A percentile compares a stretch with the other conserved stretches of the same genome.
phyloP scores from a whole-genome alignment of 1,284 basidiomycete genomes.

The Sporisorium iseilematis-ciliati region DNA sequence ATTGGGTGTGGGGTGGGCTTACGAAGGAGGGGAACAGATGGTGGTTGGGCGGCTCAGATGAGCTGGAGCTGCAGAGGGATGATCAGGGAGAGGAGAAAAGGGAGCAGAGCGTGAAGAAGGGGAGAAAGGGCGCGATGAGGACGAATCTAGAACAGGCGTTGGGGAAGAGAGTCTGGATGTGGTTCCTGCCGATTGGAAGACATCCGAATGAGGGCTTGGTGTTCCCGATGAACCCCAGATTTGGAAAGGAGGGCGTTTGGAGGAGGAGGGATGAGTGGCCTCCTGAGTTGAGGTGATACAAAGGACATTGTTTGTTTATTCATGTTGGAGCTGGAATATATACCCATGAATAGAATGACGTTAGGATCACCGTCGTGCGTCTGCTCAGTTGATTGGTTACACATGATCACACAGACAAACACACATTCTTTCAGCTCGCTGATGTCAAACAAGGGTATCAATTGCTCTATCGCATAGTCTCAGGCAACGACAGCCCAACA shows the following conservation, averaged over 20 bases:
- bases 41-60: slow-evolving; percentile 75
- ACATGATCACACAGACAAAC: too few relatives aligned
- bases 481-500: slow-evolving; percentile 47
- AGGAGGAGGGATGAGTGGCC: slow-evolving; percentile 41
- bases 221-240: slow-evolving; percentile 48
- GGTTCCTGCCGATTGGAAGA: slow-evolving; percentile 32
- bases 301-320: background rate
- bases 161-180: slow-evolving; percentile 7
- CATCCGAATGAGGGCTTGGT: slow-evolving; percentile 35
- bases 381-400: too few relatives aligned
- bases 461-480: slow-evolving; percentile 37
- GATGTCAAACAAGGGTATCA: background rate
- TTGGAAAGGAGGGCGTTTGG: slow-evolving; percentile 30
- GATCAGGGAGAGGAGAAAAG: slow-evolving; percentile 4
- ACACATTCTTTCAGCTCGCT: background rate
- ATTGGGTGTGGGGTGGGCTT: slow-evolving; percentile 81
- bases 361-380: too few relatives aligned
- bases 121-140: slow-evolving; percentile 10
- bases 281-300: slow-evolving; percentile 11
- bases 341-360: background rate
- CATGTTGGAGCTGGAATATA: background rate
- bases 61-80: slow-evolving; percentile 14
- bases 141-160: slow-evolving; percentile 35
- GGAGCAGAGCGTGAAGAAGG: background rate
- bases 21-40: slow-evolving; percentile 83